A percentile compares a stretch with the other conserved stretches of the same genome.
phyloP scores from a whole-genome alignment of 495 filamentous ascomycete species.

The Xylaria nigripes region DNA sequence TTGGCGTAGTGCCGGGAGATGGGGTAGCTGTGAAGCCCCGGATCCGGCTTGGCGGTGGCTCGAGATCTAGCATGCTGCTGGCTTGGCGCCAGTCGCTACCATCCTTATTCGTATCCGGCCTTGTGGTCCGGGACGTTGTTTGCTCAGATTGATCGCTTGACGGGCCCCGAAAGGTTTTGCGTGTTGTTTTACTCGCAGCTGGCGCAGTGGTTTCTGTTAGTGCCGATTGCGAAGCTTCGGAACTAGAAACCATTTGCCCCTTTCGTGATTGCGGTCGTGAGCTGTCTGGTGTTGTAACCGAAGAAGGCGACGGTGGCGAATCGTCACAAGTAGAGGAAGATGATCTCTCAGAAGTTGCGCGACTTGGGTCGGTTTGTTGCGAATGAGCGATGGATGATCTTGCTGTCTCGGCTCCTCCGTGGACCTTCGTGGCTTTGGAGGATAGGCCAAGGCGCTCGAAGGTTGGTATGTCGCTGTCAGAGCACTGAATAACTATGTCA shows the following conservation, averaged over 20 bases:
- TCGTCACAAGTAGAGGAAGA: constrained; percentile 41
- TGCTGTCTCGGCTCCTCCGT: constrained; percentile 14
- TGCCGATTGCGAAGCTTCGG: background rate
- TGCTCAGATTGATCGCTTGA: constrained; percentile 4
- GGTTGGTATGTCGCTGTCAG: constrained; percentile 24
- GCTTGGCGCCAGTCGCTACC: constrained; percentile 32
- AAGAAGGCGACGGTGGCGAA: constrained; percentile 31
- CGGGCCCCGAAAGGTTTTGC: constrained; percentile 1
- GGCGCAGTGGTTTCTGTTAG: background rate
- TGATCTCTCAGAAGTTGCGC: constrained; percentile 34
- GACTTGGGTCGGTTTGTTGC: constrained; percentile 23
- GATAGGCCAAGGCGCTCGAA: constrained; percentile 25
- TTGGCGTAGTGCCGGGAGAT: constrained; percentile 10
- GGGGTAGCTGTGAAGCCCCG: constrained; percentile 4
- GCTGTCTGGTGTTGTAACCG: constrained; percentile 38
- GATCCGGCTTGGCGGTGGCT: constrained; percentile 13
- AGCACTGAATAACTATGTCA: constrained; percentile 20
- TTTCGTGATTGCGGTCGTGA: constrained; percentile 38
- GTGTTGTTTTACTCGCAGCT: constrained; percentile 4
- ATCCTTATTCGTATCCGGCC: background rate
- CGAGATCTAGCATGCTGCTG: constrained; percentile 28
- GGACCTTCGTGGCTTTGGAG: constrained; percentile 18
- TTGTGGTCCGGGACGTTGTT: constrained; percentile 8
- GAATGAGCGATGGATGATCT: constrained; percentile 20
- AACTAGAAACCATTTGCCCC: constrained; percentile 12